phyloP scores from a whole-genome alignment of 2,329 filamentous ascomycete species.

The Cadophora gregata region DNA sequence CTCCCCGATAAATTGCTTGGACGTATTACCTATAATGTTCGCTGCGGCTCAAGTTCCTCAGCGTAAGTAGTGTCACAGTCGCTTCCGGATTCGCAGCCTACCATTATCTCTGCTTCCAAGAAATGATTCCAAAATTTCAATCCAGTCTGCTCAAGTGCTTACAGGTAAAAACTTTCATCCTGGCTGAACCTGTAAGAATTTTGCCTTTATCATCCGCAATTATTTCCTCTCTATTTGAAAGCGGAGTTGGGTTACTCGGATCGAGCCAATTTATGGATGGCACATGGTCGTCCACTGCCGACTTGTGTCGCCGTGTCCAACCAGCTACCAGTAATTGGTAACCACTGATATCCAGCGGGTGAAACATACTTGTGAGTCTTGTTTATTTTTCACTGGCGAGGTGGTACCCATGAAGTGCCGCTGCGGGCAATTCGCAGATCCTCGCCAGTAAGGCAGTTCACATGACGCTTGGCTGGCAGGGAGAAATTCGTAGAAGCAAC shows the following conservation, averaged over 20 bases:
- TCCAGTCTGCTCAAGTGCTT: background rate
- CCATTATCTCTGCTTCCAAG: background rate
- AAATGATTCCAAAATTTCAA: background rate
- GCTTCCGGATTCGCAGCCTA: background rate
- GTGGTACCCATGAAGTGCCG: slow-evolving; percentile 1
- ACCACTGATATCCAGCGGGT: background rate
- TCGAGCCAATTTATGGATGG: background rate
- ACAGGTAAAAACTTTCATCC: background rate
- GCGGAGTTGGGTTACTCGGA: background rate
- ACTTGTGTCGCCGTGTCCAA: slow-evolving; percentile 3
- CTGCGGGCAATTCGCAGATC: background rate
- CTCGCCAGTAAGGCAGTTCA: background rate
- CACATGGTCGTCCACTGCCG: background rate
- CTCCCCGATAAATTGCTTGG: background rate
- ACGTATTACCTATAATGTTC: background rate
- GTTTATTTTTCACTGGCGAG: slow-evolving; percentile 2
- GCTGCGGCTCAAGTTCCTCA: background rate
- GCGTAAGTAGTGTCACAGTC: background rate
- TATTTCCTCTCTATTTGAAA: background rate
- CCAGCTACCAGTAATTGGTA: background rate
- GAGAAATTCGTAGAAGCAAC: background rate
- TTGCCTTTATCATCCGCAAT: background rate
- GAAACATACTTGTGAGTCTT: background rate
- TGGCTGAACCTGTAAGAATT: background rate
- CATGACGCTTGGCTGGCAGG: background rate